A percentile compares a stretch with the other conserved stretches of the same genome.
These are phyloP conservation scores for Phoma sp. DNA, from an alignment of 2,329 filamentous ascomycete species.

Conservation along the genomic window DNA sequence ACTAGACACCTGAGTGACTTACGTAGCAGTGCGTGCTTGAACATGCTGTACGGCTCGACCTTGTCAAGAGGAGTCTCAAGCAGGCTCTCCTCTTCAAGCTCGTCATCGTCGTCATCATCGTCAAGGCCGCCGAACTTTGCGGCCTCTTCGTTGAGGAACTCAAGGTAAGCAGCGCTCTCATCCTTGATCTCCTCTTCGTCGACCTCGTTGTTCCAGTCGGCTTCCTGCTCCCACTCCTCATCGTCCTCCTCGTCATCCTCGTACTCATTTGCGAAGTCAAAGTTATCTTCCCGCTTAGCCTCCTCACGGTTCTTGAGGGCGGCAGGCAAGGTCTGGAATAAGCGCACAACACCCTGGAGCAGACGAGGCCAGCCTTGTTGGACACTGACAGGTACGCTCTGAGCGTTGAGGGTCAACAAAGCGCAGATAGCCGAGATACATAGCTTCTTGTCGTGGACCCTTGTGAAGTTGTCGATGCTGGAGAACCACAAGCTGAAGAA, in stretches of 20 bases:
- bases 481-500: slow-evolving; percentile 99
- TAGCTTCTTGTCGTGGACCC: slow-evolving; percentile 98
- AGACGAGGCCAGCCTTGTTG: slow-evolving; percentile 94
- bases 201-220: slow-evolving; percentile 70
- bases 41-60: slow-evolving; percentile 90
- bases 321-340: slow-evolving; percentile 89
- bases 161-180: slow-evolving; percentile 91
- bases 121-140: slow-evolving; percentile 79
- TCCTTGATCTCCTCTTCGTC: slow-evolving; percentile 78
- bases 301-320: slow-evolving; percentile 93
- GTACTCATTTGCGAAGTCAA: slow-evolving; percentile 75
- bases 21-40: slow-evolving; percentile 84
- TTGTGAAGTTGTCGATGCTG: slow-evolving; percentile 88
- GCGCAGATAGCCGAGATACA: slow-evolving; percentile 93
- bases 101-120: slow-evolving; percentile 71
- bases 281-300: slow-evolving; percentile 83
- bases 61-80: slow-evolving; percentile 95
- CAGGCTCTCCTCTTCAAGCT: slow-evolving; percentile 89
- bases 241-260: slow-evolving; percentile 81
- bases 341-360: slow-evolving; percentile 82
- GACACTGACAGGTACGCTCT: slow-evolving; percentile 88
- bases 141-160: slow-evolving; percentile 94
- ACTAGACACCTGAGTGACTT: slow-evolving; percentile 52
- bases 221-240: slow-evolving; percentile 78
- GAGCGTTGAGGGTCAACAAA: slow-evolving; percentile 77